Percentiles rank a stretch among this genome's conserved stretches.
Conservation (phyloP, 2,329 filamentous ascomycete genomes). For the Aspergillus persii region DNA sequence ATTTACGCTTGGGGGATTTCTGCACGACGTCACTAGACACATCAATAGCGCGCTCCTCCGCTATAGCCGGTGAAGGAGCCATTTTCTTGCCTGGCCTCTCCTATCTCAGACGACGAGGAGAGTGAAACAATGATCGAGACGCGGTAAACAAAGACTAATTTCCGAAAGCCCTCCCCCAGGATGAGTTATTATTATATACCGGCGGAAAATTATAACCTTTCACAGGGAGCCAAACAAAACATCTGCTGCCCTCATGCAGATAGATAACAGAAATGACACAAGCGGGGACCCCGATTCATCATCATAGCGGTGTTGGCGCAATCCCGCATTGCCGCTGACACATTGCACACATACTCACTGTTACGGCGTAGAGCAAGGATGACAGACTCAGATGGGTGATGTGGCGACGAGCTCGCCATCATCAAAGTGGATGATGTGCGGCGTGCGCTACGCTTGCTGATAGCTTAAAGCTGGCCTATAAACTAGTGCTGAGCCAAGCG, state of each 20-base stretch:
- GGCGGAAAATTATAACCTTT: too few relatives aligned
- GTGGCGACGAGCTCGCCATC: slow-evolving; percentile 11
- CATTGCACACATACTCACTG: not conserved
- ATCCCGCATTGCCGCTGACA: not conserved
- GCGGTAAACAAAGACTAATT: too few relatives aligned
- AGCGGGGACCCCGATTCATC: slow-evolving; percentile 5
- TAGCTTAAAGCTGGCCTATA: not conserved
- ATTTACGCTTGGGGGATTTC: slow-evolving; percentile 37
- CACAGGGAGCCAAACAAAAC: too few relatives aligned
- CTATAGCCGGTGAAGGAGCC: slow-evolving; percentile 10
- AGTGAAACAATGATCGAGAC: not conserved
- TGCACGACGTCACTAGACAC: slow-evolving; percentile 17
- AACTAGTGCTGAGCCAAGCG: not conserved
- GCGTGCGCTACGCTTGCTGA: not conserved
- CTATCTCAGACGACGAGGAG: not conserved
- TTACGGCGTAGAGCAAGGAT: not conserved
- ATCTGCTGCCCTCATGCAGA: not conserved
- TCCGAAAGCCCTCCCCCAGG: not conserved
- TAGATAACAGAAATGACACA: not conserved
- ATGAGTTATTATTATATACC: not conserved
- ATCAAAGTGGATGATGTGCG: slow-evolving; percentile 11
- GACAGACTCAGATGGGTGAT: not conserved
- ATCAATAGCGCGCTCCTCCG: slow-evolving; percentile 15
- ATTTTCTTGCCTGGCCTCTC: slow-evolving; percentile 10
- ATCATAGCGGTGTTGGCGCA: slow-evolving; percentile 8